Evolutionary conservation across 2,329 filamentous ascomycete species (phyloP), one percentile per base, ranked within the genome.

Genomic region (Trichoderma pleuroti): DNA sequence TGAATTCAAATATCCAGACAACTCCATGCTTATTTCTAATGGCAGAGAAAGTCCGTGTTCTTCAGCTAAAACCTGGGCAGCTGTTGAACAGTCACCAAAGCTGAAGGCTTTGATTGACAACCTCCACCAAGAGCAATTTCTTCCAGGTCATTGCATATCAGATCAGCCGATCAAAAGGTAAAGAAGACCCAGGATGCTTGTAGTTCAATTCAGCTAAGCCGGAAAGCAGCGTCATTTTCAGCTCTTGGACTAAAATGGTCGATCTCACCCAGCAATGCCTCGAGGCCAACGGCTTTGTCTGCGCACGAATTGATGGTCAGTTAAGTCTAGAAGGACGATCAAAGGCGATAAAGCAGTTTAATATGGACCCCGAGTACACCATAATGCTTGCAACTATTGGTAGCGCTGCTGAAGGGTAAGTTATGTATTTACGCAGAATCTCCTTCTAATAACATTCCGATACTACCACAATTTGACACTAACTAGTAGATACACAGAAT

Each of bases 271-370:
- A 75, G 5, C 2, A 21, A 0, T 69, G 71, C 2, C 73, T 80
- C 0, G 0, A 70, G 12, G 2, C 21, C 1, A 26, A 71, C 3
- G 42, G 73, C 0, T 60, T 80, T 18, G 10, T 5, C 0, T 76
- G 61, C 7, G 30, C 52, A 18, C 75, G 77, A 2, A 78, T 81
- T 10, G 78, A 81, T 26, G 78, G 78, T 10, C 57, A 72, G 34
- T 42, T n/a, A 0, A 67, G 72, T 0, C 65, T 76, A 1, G 21
- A 69, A 32, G 54, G 14, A 1, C 54, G 54, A 30, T 16, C 16
- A 11, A 57, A 57, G 16, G 54, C 54, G 4, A 57, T 57, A n/a
- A 32, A 32, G 0, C 54, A 3, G 5, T 57, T 57, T 32, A 57
- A 32, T 32, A 3, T n/a, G 16, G 54, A 57, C 9, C 28, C 54